These are phyloP conservation scores for Zelopaecilomyces penicillatus DNA, from an alignment of 2,329 filamentous ascomycete genomes.

Conservation along the genomic window DNA sequence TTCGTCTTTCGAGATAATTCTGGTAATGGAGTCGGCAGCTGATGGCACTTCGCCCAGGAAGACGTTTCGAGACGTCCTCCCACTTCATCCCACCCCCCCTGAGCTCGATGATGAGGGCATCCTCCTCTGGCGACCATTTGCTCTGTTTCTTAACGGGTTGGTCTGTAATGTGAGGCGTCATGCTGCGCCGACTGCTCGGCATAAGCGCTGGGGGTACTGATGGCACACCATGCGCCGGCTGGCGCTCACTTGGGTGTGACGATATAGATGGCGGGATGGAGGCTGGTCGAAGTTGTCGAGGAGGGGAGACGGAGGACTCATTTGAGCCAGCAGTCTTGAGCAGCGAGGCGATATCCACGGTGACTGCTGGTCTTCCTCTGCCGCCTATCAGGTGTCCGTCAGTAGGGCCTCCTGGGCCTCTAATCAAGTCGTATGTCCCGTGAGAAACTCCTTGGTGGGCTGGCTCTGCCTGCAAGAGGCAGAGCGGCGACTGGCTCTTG, in stretches of 20 bases:
- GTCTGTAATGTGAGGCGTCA: constrained; percentile 43
- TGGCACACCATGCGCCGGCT: constrained; percentile 15
- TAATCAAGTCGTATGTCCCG: constrained; percentile 19
- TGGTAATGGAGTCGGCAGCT: constrained; percentile 94
- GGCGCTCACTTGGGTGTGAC: constrained; percentile 14
- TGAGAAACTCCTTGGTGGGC: constrained; percentile 20
- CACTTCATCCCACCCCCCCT: constrained; percentile 92
- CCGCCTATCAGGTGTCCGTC: constrained; percentile 18
- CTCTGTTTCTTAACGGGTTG: constrained; percentile 88
- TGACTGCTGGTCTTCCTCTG: constrained; percentile 44
- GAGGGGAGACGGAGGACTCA: constrained; percentile 52
- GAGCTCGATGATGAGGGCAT: constrained; percentile 87
- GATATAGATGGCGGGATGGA: constrained; percentile 14
- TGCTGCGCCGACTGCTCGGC: constrained; percentile 23
- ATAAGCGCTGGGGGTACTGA: constrained; percentile 25
- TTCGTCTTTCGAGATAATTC: constrained; percentile 88
- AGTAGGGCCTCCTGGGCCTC: constrained; percentile 20
- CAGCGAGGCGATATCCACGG: constrained; percentile 91
- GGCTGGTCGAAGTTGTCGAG: constrained; percentile 20
- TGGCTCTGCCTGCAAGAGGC: constrained; percentile 33
- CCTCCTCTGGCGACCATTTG: constrained; percentile 92
- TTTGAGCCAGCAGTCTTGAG: constrained; percentile 69
- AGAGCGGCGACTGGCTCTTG: constrained; percentile 33
- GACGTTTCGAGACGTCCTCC: constrained; percentile 91
- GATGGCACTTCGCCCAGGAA: constrained; percentile 86